These are phyloP conservation scores for Saccharomycopsis selenospora DNA, from an alignment of 805 yeast genomes.

Conservation along the genomic window DNA sequence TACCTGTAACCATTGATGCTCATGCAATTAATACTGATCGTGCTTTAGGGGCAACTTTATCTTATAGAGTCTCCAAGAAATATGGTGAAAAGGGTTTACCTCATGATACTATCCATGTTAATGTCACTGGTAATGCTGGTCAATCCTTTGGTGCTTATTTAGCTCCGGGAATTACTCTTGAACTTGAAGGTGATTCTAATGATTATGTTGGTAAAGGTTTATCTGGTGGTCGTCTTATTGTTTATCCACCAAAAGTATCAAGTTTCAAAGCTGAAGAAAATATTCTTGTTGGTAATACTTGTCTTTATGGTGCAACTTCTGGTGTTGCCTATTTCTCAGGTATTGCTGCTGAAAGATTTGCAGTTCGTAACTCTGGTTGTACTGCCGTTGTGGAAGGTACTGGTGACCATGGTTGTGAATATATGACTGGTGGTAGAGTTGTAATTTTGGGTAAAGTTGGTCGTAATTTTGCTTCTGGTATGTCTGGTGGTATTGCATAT, in stretches of 20 bases:
- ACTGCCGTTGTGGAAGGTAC: slow-evolving; percentile 93
- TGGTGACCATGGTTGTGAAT: slow-evolving; percentile 98
- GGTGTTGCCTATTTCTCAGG: slow-evolving; percentile 94
- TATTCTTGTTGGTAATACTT: slow-evolving; percentile 93
- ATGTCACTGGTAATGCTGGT: slow-evolving; percentile 90
- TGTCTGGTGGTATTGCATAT: slow-evolving; percentile 99
- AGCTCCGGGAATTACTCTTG: slow-evolving; percentile 92
- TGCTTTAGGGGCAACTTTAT: slow-evolving; percentile 89
- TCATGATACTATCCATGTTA: slow-evolving; percentile 91
- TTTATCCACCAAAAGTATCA: slow-evolving; percentile 84
- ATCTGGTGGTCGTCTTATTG: slow-evolving; percentile 89
- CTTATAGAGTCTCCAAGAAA: slow-evolving; percentile 86
- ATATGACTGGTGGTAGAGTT: slow-evolving; percentile 99
- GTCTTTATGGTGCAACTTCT: slow-evolving; percentile 95
- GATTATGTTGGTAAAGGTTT: slow-evolving; percentile 97
- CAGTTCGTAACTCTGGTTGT: slow-evolving; percentile 98
- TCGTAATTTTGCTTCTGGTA: slow-evolving; percentile 88
- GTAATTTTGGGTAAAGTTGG: slow-evolving; percentile 89
- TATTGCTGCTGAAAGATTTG: slow-evolving; percentile 97
- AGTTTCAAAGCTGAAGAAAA: slow-evolving; percentile 91
- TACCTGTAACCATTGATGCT: slow-evolving; percentile 90
- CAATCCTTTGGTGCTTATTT: slow-evolving; percentile 98
- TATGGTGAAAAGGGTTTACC: slow-evolving; percentile 94
- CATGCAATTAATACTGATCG: slow-evolving; percentile 94
- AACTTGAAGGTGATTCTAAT: slow-evolving; percentile 94